Evolutionary conservation across 495 filamentous ascomycete genomes (phyloP).

Genomic region (Barbatosphaeria neglecta): DNA sequence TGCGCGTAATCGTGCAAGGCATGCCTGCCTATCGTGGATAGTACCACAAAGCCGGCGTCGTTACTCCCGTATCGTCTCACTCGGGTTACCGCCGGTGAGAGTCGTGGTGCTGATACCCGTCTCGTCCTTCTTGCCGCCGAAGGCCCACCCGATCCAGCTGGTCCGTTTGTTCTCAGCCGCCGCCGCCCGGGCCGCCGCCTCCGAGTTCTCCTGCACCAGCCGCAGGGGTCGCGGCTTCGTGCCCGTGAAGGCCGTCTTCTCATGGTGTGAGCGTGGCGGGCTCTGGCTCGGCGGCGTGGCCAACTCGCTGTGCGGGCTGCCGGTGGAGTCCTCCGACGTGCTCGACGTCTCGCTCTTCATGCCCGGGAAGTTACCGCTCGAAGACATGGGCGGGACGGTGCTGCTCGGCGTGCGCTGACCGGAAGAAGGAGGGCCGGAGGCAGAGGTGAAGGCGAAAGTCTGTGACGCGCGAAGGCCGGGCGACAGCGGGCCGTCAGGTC

Average conservation of each 20-base stretch:
- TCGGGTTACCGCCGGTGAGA: neutral
- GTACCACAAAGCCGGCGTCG: too few relatives aligned
- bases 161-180: constrained; percentile 32
- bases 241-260: constrained; percentile 49
- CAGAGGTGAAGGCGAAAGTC: constrained; percentile 25
- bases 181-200: constrained; percentile 19
- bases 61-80: neutral
- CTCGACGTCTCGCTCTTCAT: constrained; percentile 49
- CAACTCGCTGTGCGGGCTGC: constrained; percentile 20
- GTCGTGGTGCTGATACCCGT: neutral
- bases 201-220: constrained; percentile 59
- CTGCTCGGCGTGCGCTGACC: constrained; percentile 15
- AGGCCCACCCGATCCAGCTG: constrained; percentile 48
- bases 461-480: constrained; percentile 36
- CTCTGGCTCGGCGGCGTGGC: constrained; percentile 45
- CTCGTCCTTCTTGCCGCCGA: constrained; percentile 24
- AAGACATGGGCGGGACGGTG: constrained; percentile 15
- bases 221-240: constrained; percentile 76
- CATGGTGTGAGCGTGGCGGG: constrained; percentile 48
- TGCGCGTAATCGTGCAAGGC: too few relatives aligned
- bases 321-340: constrained; percentile 44
- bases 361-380: constrained; percentile 42
- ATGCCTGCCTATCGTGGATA: too few relatives aligned
- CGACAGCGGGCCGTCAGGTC: constrained; percentile 43
- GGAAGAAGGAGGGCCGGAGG: constrained; percentile 14